phyloP scores from a whole-genome alignment of 1,284 basidiomycete species.

The Porogramme epimiltina region DNA sequence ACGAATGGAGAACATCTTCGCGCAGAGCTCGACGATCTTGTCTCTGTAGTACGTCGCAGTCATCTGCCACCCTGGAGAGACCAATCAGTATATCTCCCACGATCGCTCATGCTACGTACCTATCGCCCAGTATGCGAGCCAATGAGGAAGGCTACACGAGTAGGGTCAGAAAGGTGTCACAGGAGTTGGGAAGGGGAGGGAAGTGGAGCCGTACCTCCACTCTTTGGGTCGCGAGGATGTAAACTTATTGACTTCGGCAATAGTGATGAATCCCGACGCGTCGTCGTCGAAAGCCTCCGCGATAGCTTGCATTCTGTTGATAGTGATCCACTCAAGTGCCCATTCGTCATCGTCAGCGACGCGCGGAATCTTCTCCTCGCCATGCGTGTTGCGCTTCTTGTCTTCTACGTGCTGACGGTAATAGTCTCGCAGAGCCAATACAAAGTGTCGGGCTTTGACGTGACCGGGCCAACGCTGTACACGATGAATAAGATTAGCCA shows the following conservation, averaged over 20 bases:
- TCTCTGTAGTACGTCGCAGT: conserved; percentile 23
- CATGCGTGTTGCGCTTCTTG: neutral
- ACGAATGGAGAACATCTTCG: conserved; percentile 25
- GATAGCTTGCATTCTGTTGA: conserved; percentile 43
- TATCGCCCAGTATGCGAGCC: conserved; percentile 21
- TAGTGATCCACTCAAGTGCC: conserved; percentile 44
- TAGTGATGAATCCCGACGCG: conserved; percentile 44
- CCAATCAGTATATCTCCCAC: neutral
- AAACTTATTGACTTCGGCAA: conserved; percentile 49
- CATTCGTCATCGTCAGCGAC: conserved; percentile 31
- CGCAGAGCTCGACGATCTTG: conserved; percentile 21
- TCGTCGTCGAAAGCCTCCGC: conserved; percentile 50
- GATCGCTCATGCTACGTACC: no score
- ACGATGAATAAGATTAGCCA: neutral
- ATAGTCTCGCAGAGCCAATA: conserved; percentile 35
- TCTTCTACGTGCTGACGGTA: conserved; percentile 26
- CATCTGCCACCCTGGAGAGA: conserved; percentile 19
- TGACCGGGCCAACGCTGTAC: conserved; percentile 33
- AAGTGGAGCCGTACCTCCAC: conserved; percentile 21
- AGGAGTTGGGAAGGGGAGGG: neutral
- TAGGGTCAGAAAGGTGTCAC: no score
- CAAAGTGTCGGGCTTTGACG: conserved; percentile 36
- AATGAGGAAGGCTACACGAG: conserved; percentile 20
- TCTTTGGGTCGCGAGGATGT: conserved; percentile 22
- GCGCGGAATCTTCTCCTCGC: neutral